Evolutionary conservation across 352 stramenopile genomes (phyloP), one percentile per base, ranked within the genome.

Genomic region (Pythium utonaiense): DNA sequence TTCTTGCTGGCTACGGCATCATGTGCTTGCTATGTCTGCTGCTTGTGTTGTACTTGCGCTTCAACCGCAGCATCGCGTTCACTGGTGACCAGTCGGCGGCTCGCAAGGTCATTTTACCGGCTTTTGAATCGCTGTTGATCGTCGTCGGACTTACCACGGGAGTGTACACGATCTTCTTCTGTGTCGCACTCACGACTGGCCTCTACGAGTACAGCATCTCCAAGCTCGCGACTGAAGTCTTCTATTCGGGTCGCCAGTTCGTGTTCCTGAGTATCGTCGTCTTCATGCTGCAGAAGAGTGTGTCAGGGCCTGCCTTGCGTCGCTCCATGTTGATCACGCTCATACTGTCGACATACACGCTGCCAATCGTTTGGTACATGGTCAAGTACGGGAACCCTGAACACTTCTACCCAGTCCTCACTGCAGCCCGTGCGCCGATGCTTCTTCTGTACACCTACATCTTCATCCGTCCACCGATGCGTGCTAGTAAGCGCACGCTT

Each of bases 91-190:
- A 50, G 6, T 52, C 27, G 7, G 73, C 73, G 1, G 72, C 69
- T 3, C 53, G 69, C 24, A 75, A 80, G 66, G 47, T 72, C 31
- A 62, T 81, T 24, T 44, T 81, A 9, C 73, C 73, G 19, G 64
- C 73, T 14, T 81, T 75, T 40, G 72, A 80, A 53, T 70, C 72
- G 31, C 45, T 80, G 53, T 59, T 80, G 12, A 75, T 67, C 64
- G 64, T 77, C n/a, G 55, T 80, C 36, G 61, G 48, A 3, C 50
- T 53, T 19, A 50, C 55, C 14, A 72, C 68, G 22, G 66, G 58
- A 17, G 48, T 57, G 28, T 73, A 67, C 55, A 40, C 68, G 30
- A 28, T 67, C 40, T 66, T 71, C 63, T 63, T 74, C 51, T 22
- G 30, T 21, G 30, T 66, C 24, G 64, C 59, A 30, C 42, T 70